Conservation (phyloP, 2,329 filamentous ascomycete genomes). For the Penicillium sp. region DNA sequence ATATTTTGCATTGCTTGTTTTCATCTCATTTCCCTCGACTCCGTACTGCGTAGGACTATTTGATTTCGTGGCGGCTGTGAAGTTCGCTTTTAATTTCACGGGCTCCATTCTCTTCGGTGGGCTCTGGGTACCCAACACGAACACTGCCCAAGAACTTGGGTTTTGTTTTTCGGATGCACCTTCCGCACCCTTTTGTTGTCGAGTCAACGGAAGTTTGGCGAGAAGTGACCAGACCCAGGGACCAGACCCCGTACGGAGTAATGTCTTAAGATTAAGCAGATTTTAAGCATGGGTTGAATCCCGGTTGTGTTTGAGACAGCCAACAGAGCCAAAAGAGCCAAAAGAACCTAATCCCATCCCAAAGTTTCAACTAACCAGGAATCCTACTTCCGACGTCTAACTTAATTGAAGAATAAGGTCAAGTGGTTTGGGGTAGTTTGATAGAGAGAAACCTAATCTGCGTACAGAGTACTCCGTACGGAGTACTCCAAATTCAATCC, state of each 20-base stretch:
- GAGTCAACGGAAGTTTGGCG: not conserved
- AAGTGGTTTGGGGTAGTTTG: not conserved
- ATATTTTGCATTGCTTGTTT: constrained; percentile 12
- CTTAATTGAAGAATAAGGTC: not conserved
- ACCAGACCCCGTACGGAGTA: not conserved
- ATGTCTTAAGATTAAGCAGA: not conserved
- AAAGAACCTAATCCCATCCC: not conserved
- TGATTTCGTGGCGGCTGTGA: not conserved
- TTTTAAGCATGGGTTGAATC: not conserved
- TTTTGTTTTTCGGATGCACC: not conserved
- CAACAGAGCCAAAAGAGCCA: not conserved
- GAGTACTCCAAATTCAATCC: constrained; percentile 1
- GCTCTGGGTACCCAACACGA: constrained; percentile 12
- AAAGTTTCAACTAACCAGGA: not conserved
- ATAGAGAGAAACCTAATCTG: constrained; percentile 7
- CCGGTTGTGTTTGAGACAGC: not conserved
- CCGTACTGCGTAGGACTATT: not conserved
- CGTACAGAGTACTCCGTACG: no score
- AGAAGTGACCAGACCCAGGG: not conserved
- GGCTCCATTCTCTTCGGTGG: constrained; percentile 6
- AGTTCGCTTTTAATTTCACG: constrained; percentile 2
- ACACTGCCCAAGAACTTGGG: not conserved
- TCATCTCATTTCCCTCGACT: not conserved
- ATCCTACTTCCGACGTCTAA: not conserved
- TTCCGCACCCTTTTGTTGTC: not conserved